Base-by-base conservation (phyloP, 1,139 yeast species). In the Waltiozyma sp. region DNA sequence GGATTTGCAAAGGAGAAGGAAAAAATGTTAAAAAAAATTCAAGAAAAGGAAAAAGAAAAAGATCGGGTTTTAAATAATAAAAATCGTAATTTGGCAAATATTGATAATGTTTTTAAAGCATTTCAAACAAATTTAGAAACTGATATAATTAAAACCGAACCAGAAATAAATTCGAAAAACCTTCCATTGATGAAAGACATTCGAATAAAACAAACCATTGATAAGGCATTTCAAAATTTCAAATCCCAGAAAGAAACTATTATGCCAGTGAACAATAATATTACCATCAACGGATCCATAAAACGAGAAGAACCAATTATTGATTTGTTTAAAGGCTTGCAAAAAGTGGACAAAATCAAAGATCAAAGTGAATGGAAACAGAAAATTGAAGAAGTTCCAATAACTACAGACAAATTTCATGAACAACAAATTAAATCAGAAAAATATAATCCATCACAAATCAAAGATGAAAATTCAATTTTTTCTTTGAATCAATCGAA, bases 31-130 rank as follows among this genome's bases (percentile, higher is more conserved):
- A 18, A 8, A 14, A 37, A 21, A 3, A 4, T 33, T 4, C 13
- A 28, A 28, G 24, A 28, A 16, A 2, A 14, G 18, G 10, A 38
- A 18, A 43, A 39, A 2, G 42, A 39, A 2, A 44, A 43, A n/a
- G 44, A 41, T 40, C 39, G 40, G n/a, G n/a, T n/a, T n/a, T n/a
- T n/a, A n/a, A 43, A 39, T 2, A 43, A 39, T 2, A 44, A 43
- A n/a, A 43, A 41, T 40, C 39, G 40, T 31, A 31, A 31, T 31
- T n/a, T 31, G 34, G 34, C 11, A 31, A 14, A 6, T 14, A 31
- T 31, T 31, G 14, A 14, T n/a, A 31, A 31, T 31, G 34, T 31
- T 31, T 31, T 31, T 14, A 31, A n/a, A n/a, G 34, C 11, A 8
- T 31, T 31, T 15, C 16, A 31, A 31, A n/a, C 34, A 8, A 26